Percentiles rank a stretch among this genome's conserved stretches.
Conservation (phyloP, 2,329 filamentous ascomycete species). For the Calonectria ilicicola region DNA sequence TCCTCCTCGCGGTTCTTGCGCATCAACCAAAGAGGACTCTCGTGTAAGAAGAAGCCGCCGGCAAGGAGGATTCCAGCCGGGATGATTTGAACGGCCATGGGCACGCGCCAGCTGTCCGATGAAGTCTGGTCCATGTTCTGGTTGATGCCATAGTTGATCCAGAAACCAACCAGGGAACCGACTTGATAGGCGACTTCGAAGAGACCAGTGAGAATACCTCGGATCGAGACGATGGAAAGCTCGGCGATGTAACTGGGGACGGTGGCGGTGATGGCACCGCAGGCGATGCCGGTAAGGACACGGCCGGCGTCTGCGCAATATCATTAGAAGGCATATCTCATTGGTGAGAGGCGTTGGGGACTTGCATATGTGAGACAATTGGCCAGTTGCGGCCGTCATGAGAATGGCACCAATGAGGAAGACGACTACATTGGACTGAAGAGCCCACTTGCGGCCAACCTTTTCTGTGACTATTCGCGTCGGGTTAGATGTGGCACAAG, state of each 20-base stretch:
- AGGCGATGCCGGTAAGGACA: constrained; percentile 67
- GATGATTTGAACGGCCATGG: constrained; percentile 60
- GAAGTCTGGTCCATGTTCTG: constrained; percentile 50
- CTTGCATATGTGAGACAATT: constrained; percentile 58
- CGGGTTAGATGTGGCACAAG: not conserved
- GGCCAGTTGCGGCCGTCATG: constrained; percentile 54
- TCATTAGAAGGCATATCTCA: not conserved
- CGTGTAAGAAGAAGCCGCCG: constrained; percentile 59
- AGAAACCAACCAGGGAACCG: constrained; percentile 64
- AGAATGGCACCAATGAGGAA: constrained; percentile 59
- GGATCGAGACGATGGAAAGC: constrained; percentile 67
- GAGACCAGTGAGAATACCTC: constrained; percentile 68
- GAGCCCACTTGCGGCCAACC: constrained; percentile 62
- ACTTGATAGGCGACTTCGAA: constrained; percentile 67
- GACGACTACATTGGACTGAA: constrained; percentile 58
- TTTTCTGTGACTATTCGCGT: constrained; percentile 55
- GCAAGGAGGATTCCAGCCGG: constrained; percentile 57
- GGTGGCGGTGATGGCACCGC: constrained; percentile 68
- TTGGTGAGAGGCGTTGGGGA: fast-evolving
- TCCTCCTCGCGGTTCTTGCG: constrained; percentile 48
- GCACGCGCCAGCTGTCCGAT: constrained; percentile 59
- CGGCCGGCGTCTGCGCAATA: constrained; percentile 63
- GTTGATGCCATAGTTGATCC: constrained; percentile 60
- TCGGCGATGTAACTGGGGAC: constrained; percentile 75
- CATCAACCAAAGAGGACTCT: constrained; percentile 55